phyloP scores from a whole-genome alignment of 2,329 filamentous ascomycete genomes.

The Claviceps africana region DNA sequence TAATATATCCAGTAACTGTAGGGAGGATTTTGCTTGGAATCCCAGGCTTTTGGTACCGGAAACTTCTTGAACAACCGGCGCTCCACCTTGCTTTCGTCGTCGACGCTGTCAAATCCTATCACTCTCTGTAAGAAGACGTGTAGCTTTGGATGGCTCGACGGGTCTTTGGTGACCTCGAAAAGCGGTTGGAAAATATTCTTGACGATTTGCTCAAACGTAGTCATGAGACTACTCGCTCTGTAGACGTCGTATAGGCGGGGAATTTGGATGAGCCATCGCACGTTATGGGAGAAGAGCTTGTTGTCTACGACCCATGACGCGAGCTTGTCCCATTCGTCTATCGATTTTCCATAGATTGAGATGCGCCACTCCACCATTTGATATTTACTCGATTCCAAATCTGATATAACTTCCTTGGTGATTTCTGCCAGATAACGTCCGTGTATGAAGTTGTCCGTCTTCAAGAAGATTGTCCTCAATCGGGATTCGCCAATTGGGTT shows the following conservation, averaged over 20 bases:
- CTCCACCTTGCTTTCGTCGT: constrained; percentile 95
- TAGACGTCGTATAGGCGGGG: constrained; percentile 93
- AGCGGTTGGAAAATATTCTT: constrained; percentile 85
- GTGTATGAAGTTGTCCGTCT: constrained; percentile 96
- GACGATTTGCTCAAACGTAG: constrained; percentile 79
- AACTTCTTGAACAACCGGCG: constrained; percentile 92
- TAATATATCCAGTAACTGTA: constrained; percentile 99
- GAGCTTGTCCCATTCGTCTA: constrained; percentile 95
- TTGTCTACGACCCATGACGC: constrained; percentile 97
- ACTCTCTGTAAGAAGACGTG: constrained; percentile 91
- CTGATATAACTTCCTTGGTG: constrained; percentile 92
- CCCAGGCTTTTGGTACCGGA: constrained; percentile 77
- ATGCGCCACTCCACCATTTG: constrained; percentile 99
- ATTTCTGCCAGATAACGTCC: constrained; percentile 94
- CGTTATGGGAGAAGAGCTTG: constrained; percentile 94
- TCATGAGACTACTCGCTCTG: constrained; percentile 75
- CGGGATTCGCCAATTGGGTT: constrained; percentile 94
- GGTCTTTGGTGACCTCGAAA: constrained; percentile 86
- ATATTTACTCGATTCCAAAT: constrained; percentile 97
- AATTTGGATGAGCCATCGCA: constrained; percentile 92
- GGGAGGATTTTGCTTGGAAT: constrained; percentile 85
- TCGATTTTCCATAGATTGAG: constrained; percentile 82
- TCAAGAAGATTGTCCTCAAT: constrained; percentile 92
- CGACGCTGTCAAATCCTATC: constrained; percentile 92
- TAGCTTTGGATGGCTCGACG: constrained; percentile 75